These are phyloP conservation scores for Curvularia lunata DNA, from an alignment of 2,329 filamentous ascomycete species.

Conservation along the genomic window DNA sequence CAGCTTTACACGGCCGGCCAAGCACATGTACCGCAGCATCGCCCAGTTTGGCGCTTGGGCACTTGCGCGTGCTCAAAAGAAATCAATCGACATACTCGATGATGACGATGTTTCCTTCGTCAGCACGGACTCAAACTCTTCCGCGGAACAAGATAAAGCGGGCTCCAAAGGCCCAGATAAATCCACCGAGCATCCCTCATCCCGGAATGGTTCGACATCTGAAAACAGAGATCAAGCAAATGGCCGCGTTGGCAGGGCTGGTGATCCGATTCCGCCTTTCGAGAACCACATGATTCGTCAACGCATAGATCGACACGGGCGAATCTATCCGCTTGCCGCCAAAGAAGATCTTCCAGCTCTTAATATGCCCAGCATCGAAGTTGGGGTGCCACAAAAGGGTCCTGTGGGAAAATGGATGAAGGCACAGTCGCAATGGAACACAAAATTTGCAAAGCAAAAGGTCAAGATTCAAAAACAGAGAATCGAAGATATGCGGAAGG, in stretches of 20 bases:
- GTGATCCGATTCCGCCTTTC: constrained; percentile 81
- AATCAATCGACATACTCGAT: constrained; percentile 78
- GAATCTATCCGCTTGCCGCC: constrained; percentile 70
- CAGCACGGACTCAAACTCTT: constrained; percentile 59
- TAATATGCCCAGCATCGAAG: constrained; percentile 65
- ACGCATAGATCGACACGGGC: constrained; percentile 78
- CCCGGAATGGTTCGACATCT: constrained; percentile 26
- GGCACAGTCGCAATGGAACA: constrained; percentile 75
- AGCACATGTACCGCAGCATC: constrained; percentile 92
- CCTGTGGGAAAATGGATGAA: constrained; percentile 85
- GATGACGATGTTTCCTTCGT: constrained; percentile 80
- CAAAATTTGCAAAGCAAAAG: constrained; percentile 71
- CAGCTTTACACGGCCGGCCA: constrained; percentile 95
- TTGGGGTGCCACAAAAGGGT: constrained; percentile 80
- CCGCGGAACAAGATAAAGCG: constrained; percentile 24
- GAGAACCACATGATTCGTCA: constrained; percentile 91
- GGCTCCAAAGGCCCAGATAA: constrained; percentile 32
- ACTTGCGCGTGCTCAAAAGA: constrained; percentile 79
- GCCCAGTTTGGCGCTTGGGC: constrained; percentile 95
- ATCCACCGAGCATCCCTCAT: constrained; percentile 13
- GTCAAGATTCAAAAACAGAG: constrained; percentile 75
- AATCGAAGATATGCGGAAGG: constrained; percentile 72
- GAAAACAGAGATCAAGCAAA: constrained; percentile 20
- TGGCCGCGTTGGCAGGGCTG: constrained; percentile 75
- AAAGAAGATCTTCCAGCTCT: constrained; percentile 70